Base-by-base conservation (phyloP, 1,284 basidiomycete genomes). In the Cutaneotrichosporon sp. region DNA sequence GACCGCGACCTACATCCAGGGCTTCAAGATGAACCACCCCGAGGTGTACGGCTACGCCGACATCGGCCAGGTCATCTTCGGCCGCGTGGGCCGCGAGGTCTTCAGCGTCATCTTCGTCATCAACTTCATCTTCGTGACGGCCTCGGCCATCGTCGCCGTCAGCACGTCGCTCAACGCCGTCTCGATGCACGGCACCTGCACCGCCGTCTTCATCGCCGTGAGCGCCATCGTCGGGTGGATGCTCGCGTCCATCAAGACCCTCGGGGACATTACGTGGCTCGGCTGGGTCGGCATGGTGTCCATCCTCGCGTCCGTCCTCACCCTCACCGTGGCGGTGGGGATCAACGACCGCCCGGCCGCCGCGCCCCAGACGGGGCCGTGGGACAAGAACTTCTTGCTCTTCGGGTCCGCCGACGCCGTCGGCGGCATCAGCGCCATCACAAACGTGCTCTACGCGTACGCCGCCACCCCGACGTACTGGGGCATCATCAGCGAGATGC, bases 111-210 rank as follows among this genome's bases (percentile, higher is more conserved):
- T 51, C 36, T 60, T 60, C 47, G 20, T 38, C 20, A 24, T 60
- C 47, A 50, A 43, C 56, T 56, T 62, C 43, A 58, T 66, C 47
- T 66, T 71, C 31, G 66, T 71, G 24, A 54, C 61, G 3, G 72
- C 65, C 7, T 58, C 64, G 0, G 67, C 60, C 22, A 65, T 75
- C 38, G 64, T 81, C 27, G 69, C 71, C 13, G 65, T 79, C 34
- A 73, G 78, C 5, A 75, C 78, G 54, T 77, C 79, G 0, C 67
- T 81, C 47, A 81, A 81, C 70, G 75, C 80, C 25, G 66, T 81
- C 14, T 51, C 53, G 1, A 67, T 73, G 3, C 75, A 80, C 66
- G 76, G 65, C 3, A 68, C 72, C 0, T 80, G 79, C 63, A 79
- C 78, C 1, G 73, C 76, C 52, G 71, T 72, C 24, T 79, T 77